These are phyloP conservation scores for Trifolium subterraneum DNA, from an alignment of 306 rosid genomes.

Conservation along the genomic window DNA sequence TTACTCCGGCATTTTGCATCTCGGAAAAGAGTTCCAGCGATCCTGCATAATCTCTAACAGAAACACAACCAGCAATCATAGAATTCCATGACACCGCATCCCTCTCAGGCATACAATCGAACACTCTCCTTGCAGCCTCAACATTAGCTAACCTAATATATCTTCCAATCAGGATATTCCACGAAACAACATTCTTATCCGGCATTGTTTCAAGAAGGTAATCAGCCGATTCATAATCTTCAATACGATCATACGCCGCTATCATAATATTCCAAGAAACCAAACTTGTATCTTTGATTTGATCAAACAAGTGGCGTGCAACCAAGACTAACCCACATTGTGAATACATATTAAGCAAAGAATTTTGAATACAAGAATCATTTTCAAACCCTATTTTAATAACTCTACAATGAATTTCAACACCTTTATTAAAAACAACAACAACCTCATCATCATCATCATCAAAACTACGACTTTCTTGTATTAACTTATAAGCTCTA, in stretches of 20 bases:
- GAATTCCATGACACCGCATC: conserved; percentile 73
- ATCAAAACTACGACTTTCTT: conserved; percentile 27
- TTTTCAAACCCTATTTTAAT: conserved; percentile 56
- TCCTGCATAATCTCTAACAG: conserved; percentile 50
- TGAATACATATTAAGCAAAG: conserved; percentile 60
- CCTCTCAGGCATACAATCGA: conserved; percentile 58
- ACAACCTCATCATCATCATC: conserved; percentile 8
- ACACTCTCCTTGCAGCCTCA: conserved; percentile 62
- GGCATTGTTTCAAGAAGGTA: conserved; percentile 61
- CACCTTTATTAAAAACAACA: conserved; percentile 56
- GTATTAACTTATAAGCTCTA: conserved; percentile 48
- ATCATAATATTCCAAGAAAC: conserved; percentile 78
- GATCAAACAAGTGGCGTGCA: conserved; percentile 51
- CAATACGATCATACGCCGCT: conserved; percentile 54
- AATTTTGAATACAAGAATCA: conserved; percentile 53
- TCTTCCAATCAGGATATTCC: conserved; percentile 65
- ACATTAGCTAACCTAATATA: conserved; percentile 45
- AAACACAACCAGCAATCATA: conserved; percentile 63
- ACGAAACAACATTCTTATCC: conserved; percentile 61
- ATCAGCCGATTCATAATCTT: conserved; percentile 57
- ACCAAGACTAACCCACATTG: conserved; percentile 48
- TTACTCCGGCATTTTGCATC: conserved; percentile 53
- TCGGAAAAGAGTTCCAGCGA: conserved; percentile 57
- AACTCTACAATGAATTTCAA: conserved; percentile 62
- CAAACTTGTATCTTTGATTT: conserved; percentile 55